These are phyloP conservation scores for Dichotomocladium elegans DNA, from an alignment of 371 early-diverging fungal genomes.

Conservation along the genomic window DNA sequence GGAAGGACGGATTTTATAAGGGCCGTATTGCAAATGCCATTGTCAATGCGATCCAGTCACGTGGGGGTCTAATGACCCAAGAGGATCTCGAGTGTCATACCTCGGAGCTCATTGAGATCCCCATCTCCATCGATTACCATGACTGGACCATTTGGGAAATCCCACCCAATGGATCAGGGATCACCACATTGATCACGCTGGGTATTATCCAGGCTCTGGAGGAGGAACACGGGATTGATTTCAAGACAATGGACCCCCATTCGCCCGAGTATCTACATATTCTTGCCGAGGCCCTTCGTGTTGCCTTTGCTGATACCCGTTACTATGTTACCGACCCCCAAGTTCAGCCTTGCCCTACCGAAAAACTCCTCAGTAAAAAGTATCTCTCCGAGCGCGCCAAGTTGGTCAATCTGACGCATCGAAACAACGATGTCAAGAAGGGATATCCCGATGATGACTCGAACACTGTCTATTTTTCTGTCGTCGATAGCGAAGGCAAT, in stretches of 20 bases:
- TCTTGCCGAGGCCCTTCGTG: conserved; percentile 63
- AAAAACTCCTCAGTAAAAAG: conserved; percentile 49
- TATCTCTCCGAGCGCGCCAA: conserved; percentile 59
- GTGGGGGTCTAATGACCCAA: conserved; percentile 73
- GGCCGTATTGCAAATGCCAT: conserved; percentile 79
- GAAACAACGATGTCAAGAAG: conserved; percentile 41
- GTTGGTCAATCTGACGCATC: conserved; percentile 45
- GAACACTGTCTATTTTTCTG: conserved; percentile 78
- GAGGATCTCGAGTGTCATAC: conserved; percentile 71
- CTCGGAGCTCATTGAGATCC: conserved; percentile 48
- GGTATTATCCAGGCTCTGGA: conserved; percentile 67
- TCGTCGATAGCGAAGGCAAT: conserved; percentile 77
- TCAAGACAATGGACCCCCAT: conserved; percentile 46
- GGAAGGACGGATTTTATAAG: conserved; percentile 73
- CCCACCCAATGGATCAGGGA: conserved; percentile 80
- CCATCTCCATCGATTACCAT: conserved; percentile 66
- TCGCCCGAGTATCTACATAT: conserved; percentile 64
- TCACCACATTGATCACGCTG: conserved; percentile 68
- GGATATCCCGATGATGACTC: conserved; percentile 62
- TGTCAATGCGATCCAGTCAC: conserved; percentile 50
- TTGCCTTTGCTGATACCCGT: conserved; percentile 77
- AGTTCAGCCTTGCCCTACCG: conserved; percentile 40
- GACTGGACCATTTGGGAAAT: conserved; percentile 68
- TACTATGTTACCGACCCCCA: conserved; percentile 70
- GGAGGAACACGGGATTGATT: conserved; percentile 32